Base-by-base conservation (phyloP, 2,329 filamentous ascomycete genomes). In the Colletotrichum liriopes region DNA sequence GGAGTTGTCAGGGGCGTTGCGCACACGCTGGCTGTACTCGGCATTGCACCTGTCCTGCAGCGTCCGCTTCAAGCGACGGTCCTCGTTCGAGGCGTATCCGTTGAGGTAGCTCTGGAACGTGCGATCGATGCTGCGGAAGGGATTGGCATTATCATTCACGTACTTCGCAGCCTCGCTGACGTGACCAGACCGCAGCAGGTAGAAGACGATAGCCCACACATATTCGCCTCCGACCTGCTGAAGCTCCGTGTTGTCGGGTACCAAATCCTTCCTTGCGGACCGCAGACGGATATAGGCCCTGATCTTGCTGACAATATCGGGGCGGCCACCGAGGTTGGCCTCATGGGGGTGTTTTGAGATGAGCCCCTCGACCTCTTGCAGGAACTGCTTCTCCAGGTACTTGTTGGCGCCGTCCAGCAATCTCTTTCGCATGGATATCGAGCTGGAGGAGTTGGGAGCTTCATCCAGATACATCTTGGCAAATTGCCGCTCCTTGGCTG, bases 131-230 rank as follows among this genome's bases (percentile, higher is more conserved):
- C 93, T 94, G 77, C 94, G 90, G 87, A 99, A 98, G 72, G 94
- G 93, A 76, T 88, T 90, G 76, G 91, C 90, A 79, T 96, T 93
- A 74, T 91, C 89, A 77, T 92, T 92, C 70, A 98, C 94, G 81
- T 98, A 99, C 74, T 93, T 89, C 39, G 93, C 92, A 20, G 96
- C 96, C 81, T 98, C 96, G 20, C 89, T 88, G 64, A 96, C 88
- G 75, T 97, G 92, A 61, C 96, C 96, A 73, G 93, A 93, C 56
- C 96, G 91, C 32, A 99, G 85, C 51, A 98, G 89, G 82, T 94
- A 98, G 84, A 97, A 99, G 55, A 99, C 91, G 61, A 98, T 88
- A 54, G 95, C 95, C 96, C 96, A 99, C 74, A 95, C 93, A 78
- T 93, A 96, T 80, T 98, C 95, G 63, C 93, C 91, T 52, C 91